A percentile compares a stretch with the other conserved stretches of the same genome.
Conservation (phyloP, 306 rosid species). For the Purshia tridentata region DNA sequence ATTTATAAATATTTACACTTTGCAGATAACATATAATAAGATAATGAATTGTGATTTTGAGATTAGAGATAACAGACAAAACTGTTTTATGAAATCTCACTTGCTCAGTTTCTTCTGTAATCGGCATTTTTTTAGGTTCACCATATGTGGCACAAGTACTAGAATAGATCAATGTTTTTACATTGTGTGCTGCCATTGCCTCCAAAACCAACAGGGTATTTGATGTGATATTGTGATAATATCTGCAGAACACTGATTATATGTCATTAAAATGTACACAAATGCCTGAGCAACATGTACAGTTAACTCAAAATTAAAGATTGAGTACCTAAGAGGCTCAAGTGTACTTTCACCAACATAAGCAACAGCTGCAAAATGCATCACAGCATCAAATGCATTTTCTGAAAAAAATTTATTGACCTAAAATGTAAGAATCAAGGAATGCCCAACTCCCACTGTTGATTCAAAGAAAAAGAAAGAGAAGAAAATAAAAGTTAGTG, state of each 20-base stretch:
- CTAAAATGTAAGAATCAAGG: conserved; percentile 65
- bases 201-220: conserved; percentile 84
- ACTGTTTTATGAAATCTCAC: conserved; percentile 29
- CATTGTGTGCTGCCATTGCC: conserved; percentile 79
- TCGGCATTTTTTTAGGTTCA: conserved; percentile 92
- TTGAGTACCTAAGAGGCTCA: conserved; percentile 69
- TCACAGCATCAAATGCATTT: conserved; percentile 93
- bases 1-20: not conserved
- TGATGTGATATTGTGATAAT: conserved; percentile 95
- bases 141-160: conserved; percentile 99
- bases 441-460: not conserved
- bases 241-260: conserved; percentile 49
- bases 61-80: conserved; percentile 1
- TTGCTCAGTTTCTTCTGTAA: conserved; percentile 90
- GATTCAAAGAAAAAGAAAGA: conserved; percentile 19
- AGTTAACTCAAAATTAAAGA: not conserved
- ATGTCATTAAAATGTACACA: not conserved
- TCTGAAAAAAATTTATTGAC: conserved; percentile 79
- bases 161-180: conserved; percentile 84
- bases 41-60: not conserved
- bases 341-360: conserved; percentile 97
- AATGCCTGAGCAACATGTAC: not conserved
- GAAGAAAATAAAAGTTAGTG: not conserved
- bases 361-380: conserved; percentile 99
- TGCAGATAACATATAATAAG: not conserved